These are phyloP conservation scores for Dysphania ambrosioides DNA, from an alignment of 148 eudicot genomes.

Conservation along the genomic window DNA sequence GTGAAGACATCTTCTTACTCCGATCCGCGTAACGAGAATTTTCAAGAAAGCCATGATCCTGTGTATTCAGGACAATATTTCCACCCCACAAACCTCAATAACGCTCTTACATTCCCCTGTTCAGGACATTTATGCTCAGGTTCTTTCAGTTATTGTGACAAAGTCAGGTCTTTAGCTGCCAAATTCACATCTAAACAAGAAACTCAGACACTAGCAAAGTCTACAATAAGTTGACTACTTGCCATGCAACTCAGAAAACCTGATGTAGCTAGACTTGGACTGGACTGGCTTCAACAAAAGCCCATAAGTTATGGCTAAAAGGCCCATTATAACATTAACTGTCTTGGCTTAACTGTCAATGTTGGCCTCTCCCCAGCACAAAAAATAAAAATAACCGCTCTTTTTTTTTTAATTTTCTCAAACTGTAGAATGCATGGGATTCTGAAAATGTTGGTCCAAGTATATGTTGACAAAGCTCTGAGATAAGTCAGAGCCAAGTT, in stretches of 20 bases:
- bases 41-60: neutral
- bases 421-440: slow-evolving; percentile 21
- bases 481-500: neutral
- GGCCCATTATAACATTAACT: neutral
- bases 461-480: slow-evolving; percentile 29
- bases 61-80: too few relatives aligned
- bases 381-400: neutral
- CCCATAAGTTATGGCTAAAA: neutral
- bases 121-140: too few relatives aligned
- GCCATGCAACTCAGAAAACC: neutral
- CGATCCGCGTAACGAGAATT: neutral
- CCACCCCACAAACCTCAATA: too few relatives aligned
- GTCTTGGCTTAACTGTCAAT: neutral
- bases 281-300: neutral
- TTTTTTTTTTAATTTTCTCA: neutral
- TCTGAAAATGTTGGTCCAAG: slow-evolving; percentile 24
- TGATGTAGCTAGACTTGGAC: neutral
- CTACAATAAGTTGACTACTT: too few relatives aligned
- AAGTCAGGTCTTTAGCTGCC: neutral
- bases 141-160: too few relatives aligned
- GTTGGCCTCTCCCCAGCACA: neutral
- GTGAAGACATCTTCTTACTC: neutral
- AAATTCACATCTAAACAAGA: neutral
- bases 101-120: neutral
- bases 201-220: too few relatives aligned